Percentiles rank a stretch among this genome's conserved stretches.
phyloP scores from a whole-genome alignment of 2,329 filamentous ascomycete species.

The Stromatinia cepivora region DNA sequence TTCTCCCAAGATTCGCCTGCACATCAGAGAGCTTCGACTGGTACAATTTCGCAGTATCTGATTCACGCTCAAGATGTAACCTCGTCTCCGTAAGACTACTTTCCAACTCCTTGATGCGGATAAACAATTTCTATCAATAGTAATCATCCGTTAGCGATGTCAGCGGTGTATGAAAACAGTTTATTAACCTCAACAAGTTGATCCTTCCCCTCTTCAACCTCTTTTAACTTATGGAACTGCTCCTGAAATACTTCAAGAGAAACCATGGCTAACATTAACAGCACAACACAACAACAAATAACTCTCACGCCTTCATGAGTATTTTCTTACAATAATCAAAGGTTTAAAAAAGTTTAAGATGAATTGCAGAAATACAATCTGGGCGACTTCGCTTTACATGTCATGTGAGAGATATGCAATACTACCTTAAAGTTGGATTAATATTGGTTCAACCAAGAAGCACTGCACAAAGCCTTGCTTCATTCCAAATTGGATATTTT shows the following conservation, averaged over 20 bases:
- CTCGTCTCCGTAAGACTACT: conserved; percentile 14
- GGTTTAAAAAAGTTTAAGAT: background rate
- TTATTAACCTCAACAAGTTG: conserved; percentile 23
- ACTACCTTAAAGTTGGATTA: background rate
- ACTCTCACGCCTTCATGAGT: background rate
- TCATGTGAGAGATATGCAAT: conserved; percentile 14
- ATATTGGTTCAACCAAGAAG: background rate
- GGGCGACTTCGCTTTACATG: background rate
- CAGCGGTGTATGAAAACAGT: background rate
- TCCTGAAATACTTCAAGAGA: conserved; percentile 25
- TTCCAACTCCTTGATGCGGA: conserved; percentile 23
- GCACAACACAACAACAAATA: background rate
- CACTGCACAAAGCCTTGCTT: conserved; percentile 8
- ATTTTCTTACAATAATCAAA: background rate
- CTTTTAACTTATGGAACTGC: conserved; percentile 24
- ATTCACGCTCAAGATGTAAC: conserved; percentile 26
- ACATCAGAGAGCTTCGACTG: conserved; percentile 17
- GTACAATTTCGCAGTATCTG: conserved; percentile 22
- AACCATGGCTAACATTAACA: conserved; percentile 19
- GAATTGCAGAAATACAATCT: background rate
- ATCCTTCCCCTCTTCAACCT: conserved; percentile 21
- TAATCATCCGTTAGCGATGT: background rate
- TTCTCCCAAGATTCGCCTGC: conserved; percentile 8
- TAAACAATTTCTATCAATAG: conserved; percentile 18
- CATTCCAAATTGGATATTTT: background rate